phyloP scores from a whole-genome alignment of 2,329 filamentous ascomycete species.

The Ascochyta clinopodiicola region DNA sequence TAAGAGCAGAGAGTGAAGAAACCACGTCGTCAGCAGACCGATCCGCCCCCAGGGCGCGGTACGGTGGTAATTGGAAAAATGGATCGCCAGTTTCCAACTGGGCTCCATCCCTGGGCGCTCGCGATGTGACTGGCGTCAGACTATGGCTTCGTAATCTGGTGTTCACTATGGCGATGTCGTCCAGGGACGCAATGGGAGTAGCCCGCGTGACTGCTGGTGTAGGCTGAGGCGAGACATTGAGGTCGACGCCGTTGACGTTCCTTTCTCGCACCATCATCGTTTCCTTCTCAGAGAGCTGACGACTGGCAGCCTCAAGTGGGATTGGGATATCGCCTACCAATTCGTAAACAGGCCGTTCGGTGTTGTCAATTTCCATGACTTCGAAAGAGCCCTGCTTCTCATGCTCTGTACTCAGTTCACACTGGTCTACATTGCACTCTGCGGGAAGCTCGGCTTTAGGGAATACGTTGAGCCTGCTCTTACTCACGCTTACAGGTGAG shows the following conservation, averaged over 20 bases:
- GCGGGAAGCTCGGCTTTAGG: conserved; percentile 55
- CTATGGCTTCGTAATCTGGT: conserved; percentile 25
- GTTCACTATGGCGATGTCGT: conserved; percentile 39
- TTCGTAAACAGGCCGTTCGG: conserved; percentile 52
- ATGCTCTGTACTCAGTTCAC: conserved; percentile 20
- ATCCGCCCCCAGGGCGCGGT: conserved; percentile 24
- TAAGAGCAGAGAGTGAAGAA: conserved; percentile 46
- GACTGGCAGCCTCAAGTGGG: conserved; percentile 58
- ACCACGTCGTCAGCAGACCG: conserved; percentile 38
- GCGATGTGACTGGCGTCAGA: conserved; percentile 41
- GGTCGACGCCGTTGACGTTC: conserved; percentile 55
- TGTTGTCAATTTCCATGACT: conserved; percentile 44
- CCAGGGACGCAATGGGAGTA: conserved; percentile 4
- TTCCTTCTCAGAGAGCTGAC: conserved; percentile 57
- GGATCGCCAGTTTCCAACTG: conserved; percentile 41
- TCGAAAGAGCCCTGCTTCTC: conserved; percentile 28
- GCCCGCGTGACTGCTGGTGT: conserved; percentile 1
- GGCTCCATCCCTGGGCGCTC: conserved; percentile 41
- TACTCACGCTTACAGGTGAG: conserved; percentile 32
- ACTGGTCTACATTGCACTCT: conserved; percentile 30
- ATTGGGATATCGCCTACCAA: conserved; percentile 64
- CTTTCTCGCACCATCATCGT: conserved; percentile 54
- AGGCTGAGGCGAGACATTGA: conserved; percentile 24
- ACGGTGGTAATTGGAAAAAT: conserved; percentile 37
- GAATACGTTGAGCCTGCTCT: conserved; percentile 44